Evolutionary conservation across 257 asterid genomes (phyloP).

Genomic region (Avicennia marina): DNA sequence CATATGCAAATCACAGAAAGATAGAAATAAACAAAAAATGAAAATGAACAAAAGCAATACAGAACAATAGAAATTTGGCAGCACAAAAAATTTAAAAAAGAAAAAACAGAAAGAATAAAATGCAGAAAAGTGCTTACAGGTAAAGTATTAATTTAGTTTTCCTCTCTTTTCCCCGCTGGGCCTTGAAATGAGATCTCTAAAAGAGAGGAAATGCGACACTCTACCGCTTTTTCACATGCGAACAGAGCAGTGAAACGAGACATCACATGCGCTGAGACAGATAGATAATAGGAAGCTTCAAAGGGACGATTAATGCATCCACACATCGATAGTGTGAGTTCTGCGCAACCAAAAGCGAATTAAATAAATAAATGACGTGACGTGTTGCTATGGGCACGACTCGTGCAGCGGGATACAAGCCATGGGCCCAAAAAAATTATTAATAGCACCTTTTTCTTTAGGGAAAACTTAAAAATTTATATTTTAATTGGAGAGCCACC

Average conservation of each 20-base stretch:
- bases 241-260: conserved; percentile 16
- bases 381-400: too few relatives aligned
- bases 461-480: too few relatives aligned
- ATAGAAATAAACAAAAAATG: not conserved
- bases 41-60: conserved; percentile 10
- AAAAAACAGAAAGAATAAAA: conserved; percentile 15
- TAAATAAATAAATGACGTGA: too few relatives aligned
- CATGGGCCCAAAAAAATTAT: too few relatives aligned
- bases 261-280: too few relatives aligned
- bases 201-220: conserved; percentile 17
- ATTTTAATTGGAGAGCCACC: too few relatives aligned
- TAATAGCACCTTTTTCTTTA: too few relatives aligned
- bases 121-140: conserved; percentile 32
- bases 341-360: too few relatives aligned
- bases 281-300: too few relatives aligned
- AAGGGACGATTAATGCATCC: too few relatives aligned
- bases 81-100: conserved; percentile 15
- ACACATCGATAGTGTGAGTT: too few relatives aligned
- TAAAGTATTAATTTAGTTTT: not conserved
- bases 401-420: too few relatives aligned
- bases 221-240: conserved; percentile 30
- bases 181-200: conserved; percentile 34
- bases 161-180: not conserved
- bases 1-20: conserved; percentile 11
- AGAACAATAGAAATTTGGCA: conserved; percentile 6